phyloP scores from a whole-genome alignment of 257 asterid genomes.

The Lantana camara region DNA sequence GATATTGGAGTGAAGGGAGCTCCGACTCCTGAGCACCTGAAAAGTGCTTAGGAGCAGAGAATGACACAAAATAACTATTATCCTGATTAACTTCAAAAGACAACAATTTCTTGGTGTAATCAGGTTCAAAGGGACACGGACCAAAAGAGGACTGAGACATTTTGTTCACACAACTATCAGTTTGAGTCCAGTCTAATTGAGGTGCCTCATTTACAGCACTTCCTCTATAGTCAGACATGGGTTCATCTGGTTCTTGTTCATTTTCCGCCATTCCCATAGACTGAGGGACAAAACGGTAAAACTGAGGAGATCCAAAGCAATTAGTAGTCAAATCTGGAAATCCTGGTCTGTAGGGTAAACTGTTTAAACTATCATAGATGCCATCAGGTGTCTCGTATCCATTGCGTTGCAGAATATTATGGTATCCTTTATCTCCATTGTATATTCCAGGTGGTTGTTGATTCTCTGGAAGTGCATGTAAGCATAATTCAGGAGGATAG shows the following conservation, averaged over 20 bases:
- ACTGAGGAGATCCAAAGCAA: conserved; percentile 47
- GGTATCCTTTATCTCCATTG: conserved; percentile 44
- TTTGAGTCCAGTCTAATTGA: conserved; percentile 37
- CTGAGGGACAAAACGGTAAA: conserved; percentile 42
- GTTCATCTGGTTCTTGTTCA: conserved; percentile 43
- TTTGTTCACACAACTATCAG: conserved; percentile 34
- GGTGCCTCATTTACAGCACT: conserved; percentile 32
- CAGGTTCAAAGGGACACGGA: conserved; percentile 40
- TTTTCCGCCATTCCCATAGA: conserved; percentile 34
- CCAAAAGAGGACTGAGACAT: conserved; percentile 41
- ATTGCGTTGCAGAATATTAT: conserved; percentile 40
- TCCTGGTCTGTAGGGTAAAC: conserved; percentile 36
- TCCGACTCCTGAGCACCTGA: conserved; percentile 63
- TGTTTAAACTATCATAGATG: conserved; percentile 48
- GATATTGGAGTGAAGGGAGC: conserved; percentile 93
- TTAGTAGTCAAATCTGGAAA: conserved; percentile 33
- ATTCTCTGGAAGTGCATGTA: conserved; percentile 39
- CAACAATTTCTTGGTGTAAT: conserved; percentile 38
- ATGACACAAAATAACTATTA: conserved; percentile 40
- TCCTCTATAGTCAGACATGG: conserved; percentile 39
- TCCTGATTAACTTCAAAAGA: conserved; percentile 44
- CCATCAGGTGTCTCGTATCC: conserved; percentile 44
- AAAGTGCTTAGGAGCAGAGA: conserved; percentile 69
- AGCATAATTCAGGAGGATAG: conserved; percentile 57
- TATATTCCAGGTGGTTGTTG: conserved; percentile 42